Evolutionary conservation across 371 early-diverging fungal species (phyloP), one percentile per base, ranked within the genome.

Genomic region (Rhizomucor miehei): DNA sequence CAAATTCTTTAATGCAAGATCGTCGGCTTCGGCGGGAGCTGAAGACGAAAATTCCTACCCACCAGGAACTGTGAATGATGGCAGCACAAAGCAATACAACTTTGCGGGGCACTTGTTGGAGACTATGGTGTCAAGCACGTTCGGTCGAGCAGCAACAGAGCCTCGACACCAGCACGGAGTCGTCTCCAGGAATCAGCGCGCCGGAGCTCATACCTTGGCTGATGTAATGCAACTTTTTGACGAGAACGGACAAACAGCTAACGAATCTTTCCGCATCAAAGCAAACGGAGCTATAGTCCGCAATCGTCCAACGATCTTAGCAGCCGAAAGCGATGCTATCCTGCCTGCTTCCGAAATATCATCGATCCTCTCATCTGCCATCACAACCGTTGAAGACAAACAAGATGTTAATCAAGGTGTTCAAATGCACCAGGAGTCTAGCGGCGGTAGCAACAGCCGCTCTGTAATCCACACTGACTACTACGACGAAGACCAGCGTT

Each of bases 161-260:
- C 52, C 51, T 1, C 16, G 40, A 39, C 37, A 41, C 6, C 39
- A 39, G 8, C n/a, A 16, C 16, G 29, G 8, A 39, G 43, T 41
- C 39, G 40, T 39, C 40, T 38, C 43, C 16, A 21, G 17, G 29
- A 34, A 50, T 43, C 40, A 51, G 17, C 52, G 43, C 17, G 25
- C 20, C 6, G 29, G 52, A 16, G 41, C 41, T 20, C 39, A 41
- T 29, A 39, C 41, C 1, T 29, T 51, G 19, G 13, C 20, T 6
- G 17, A 16, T 14, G 52, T 53, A 2, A 53, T 53, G 54, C 45
- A 53, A n/a, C 24, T 53, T 14, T 53, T 45, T 23, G 54, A 53
- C 9, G 44, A 53, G 17, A 45, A 37, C n/a, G 6, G 14, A 8
- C 35, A 53, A 21, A 14, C 35, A 25, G 6, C 14, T 29, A 9